Base-by-base conservation (phyloP, 352 stramenopile species). In the Phytophthora kernoviae region DNA sequence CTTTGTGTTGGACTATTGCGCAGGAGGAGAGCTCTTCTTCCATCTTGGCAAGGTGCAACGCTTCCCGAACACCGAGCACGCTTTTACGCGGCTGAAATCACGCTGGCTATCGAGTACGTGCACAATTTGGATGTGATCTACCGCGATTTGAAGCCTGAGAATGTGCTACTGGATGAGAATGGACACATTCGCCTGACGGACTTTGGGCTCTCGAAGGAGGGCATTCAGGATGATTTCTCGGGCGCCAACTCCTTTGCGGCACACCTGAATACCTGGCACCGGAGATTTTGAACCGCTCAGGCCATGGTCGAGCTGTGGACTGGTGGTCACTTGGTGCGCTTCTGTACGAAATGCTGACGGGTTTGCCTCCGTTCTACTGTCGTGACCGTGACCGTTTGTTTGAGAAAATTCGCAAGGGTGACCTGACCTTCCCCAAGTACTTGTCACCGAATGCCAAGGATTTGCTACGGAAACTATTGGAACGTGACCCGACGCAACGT, bases 211-310 rank as follows among this genome's bases (percentile, higher is more conserved):
- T 94, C 87, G 39, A 96, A 93, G 54, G 84, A 93, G 62, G 84
- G 82, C 30, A 94, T 92, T 45, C 79, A 91, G 46, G 81, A 96
- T 46, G 96, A 98, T 52, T 97, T 97, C 24, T 93, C 82, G 5
- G 97, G 97, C 39, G 96, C 97, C 18, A 97, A 99, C 60, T 98
- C 92, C 45, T 99, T 99, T 98, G 94, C 60, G 97, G 97, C 43
- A 99, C 96, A 39, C 96, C 96, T 15, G 96, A 99, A 78, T 99
- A 99, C 75, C 81, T 99, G n/a, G 96, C 97, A n/a, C 97, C 97
- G 7, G 97, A 99, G 88, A 99, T 99, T 73, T 77, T 99, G 11
- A 98, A 98, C 75, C 84, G 97, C 30, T 90, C 84, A 21, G 97
- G 97, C 39, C 97, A 99, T 68, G 97, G 97, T 22, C 88, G 94